Percentiles rank a stretch among this genome's conserved stretches.
Evolutionary conservation across 805 yeast species (phyloP).

Genomic region (Suhomyces vadensis): DNA sequence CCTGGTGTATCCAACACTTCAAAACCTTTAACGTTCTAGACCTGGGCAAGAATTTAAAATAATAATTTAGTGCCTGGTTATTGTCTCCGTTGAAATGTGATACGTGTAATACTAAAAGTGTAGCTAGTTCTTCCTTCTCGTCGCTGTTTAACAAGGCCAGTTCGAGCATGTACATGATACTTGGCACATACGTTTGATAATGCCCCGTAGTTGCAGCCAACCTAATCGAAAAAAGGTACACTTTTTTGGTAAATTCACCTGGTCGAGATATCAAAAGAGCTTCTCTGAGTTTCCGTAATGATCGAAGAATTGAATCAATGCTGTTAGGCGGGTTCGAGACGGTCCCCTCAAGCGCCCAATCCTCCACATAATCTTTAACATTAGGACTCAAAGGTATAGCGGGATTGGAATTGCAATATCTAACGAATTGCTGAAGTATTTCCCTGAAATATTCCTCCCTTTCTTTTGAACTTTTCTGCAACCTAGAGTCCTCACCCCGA

Average conservation of each 20-base stretch:
- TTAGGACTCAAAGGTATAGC: conserved; percentile 13
- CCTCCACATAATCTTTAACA: conserved; percentile 13
- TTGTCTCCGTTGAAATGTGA: conserved; percentile 40
- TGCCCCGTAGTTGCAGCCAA: conserved; percentile 48
- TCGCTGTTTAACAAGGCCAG: conserved; percentile 20
- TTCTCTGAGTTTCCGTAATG: conserved; percentile 55
- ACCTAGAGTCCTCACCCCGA: conserved; percentile 55
- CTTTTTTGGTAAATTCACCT: conserved; percentile 42
- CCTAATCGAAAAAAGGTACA: conserved; percentile 49
- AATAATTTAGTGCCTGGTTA: conserved; percentile 32
- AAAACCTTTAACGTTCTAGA: conserved; percentile 11
- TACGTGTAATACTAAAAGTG: conserved; percentile 46
- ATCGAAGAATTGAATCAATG: conserved; percentile 28
- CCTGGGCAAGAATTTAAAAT: conserved; percentile 24
- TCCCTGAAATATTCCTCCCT: conserved; percentile 41
- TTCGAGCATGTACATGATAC: conserved; percentile 44
- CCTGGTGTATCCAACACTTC: conserved; percentile 29
- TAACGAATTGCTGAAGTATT: conserved; percentile 32
- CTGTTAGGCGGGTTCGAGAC: conserved; percentile 2
- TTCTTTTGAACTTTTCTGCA: conserved; percentile 46
- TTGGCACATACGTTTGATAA: conserved; percentile 56
- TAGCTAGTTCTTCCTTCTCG: conserved; percentile 43
- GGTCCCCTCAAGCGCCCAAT: neutral
- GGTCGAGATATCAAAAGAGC: conserved; percentile 45
- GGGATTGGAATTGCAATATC: conserved; percentile 30